Conservation (phyloP, 768 basidiomycete species). For the Mycena vulgaris region DNA sequence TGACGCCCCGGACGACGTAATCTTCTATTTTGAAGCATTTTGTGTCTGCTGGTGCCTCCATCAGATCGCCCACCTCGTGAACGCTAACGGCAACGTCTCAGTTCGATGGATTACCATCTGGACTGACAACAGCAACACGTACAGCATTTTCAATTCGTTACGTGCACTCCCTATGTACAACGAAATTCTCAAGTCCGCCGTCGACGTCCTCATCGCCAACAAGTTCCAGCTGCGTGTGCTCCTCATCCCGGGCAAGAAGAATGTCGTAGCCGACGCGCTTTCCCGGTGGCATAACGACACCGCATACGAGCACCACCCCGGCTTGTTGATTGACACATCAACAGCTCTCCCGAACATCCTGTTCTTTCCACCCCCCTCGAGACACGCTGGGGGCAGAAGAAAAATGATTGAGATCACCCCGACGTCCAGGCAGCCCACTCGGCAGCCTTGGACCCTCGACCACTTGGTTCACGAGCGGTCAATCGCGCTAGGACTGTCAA, state of each 20-base stretch:
- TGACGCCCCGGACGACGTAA: conserved; percentile 8
- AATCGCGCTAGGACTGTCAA: conserved; percentile 41
- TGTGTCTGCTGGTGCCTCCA: conserved; percentile 37
- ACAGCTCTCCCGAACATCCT: neutral
- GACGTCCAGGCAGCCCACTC: conserved; percentile 48
- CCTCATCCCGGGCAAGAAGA: conserved; percentile 40
- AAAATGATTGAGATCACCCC: conserved; percentile 37
- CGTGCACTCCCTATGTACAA: conserved; percentile 36
- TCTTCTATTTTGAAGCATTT: conserved; percentile 48
- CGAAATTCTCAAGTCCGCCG: conserved; percentile 30
- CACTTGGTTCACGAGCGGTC: conserved; percentile 47
- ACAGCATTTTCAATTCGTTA: conserved; percentile 41
- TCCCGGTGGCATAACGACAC: conserved; percentile 39
- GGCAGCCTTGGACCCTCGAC: conserved; percentile 53
- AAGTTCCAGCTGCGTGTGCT: conserved; percentile 42
- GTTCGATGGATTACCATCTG: conserved; percentile 36
- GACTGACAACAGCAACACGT: conserved; percentile 44
- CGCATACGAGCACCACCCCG: conserved; percentile 12
- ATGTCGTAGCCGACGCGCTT: conserved; percentile 47
- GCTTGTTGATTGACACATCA: conserved; percentile 2
- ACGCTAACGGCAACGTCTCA: neutral
- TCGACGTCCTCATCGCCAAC: conserved; percentile 32
- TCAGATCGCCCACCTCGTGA: neutral
- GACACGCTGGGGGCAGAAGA: conserved; percentile 45
- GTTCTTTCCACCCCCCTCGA: conserved; percentile 45